phyloP scores from a whole-genome alignment of 768 basidiomycete species.

The Phylloporus scabripes region DNA sequence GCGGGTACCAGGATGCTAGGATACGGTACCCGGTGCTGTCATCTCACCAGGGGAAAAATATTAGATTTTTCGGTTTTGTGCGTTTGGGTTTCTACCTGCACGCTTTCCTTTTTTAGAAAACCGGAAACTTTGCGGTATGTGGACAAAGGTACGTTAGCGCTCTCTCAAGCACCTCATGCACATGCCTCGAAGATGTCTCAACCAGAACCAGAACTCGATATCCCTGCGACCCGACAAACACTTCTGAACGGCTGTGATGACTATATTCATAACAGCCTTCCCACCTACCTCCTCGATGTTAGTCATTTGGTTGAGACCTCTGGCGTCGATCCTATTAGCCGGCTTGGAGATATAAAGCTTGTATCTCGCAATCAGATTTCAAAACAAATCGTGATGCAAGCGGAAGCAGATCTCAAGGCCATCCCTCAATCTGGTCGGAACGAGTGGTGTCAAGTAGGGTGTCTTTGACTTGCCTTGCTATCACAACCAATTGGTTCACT shows the following conservation, averaged over 20 bases:
- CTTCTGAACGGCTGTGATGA: not conserved
- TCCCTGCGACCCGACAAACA: not conserved
- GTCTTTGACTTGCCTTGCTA: not conserved
- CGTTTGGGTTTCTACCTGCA: no score
- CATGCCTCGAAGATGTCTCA: not conserved
- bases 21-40: no score
- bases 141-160: no score
- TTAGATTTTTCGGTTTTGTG: no score
- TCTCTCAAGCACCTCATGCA: no score
- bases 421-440: not conserved
- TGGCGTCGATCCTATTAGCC: not conserved
- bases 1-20: no score
- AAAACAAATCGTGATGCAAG: not conserved
- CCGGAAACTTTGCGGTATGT: not conserved
- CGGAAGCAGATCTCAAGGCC: not conserved
- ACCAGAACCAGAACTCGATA: not conserved
- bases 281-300: conserved; percentile 3
- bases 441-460: not conserved
- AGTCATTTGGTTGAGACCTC: not conserved
- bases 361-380: not conserved
- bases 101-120: no score
- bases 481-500: not conserved
- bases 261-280: not conserved
- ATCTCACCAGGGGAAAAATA: no score
- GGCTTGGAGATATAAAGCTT: not conserved